Base-by-base conservation (phyloP, 2,329 filamentous ascomycete species). In the Fragosphaeria purpurea region DNA sequence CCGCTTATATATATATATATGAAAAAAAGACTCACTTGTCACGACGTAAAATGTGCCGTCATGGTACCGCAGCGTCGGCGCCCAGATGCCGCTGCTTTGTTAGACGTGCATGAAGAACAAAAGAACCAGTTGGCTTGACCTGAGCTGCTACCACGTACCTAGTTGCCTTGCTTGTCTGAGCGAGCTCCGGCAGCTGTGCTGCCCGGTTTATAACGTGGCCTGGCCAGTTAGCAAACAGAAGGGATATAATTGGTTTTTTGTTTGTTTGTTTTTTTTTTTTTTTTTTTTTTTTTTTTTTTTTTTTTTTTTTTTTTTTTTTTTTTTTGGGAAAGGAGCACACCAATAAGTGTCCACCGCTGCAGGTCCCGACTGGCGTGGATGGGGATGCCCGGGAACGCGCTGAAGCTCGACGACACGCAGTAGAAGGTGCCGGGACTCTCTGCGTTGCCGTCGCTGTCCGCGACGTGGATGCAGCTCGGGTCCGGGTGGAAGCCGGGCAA, bases 311-410 rank as follows among this genome's bases (percentile, higher is more conserved):
- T n/a, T n/a, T n/a, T n/a, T n/a, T n/a, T 63, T 45, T 12, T 35
- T 12, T 43, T 10, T 50, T 12, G 53, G 45, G 9, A 11, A 12
- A 39, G 8, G 22, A 13, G 1, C 7, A 4, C 37, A 55, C 56
- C 57, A 46, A 64, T 60, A 6, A 72, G 59, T 51, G 65, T 68
- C 67, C 69, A 74, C 22, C 64, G 65, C 41, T 60, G 59, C 34
- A 74, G 59, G 56, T 73, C 69, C 51, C 65, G 67, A 57, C 67
- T 71, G 6, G 68, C 67, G 52, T 73, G 66, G 30, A 73, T 67
- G 0, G 70, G 70, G 11, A 72, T 63, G 7, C 70, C 70, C 0
- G 70, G 69, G 47, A 73, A 73, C 5, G 63, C 63, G 50, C 67
- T 68, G 60, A 72, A 73, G 45, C 64, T 69, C 2, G 68, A 71